Evolutionary conservation across 2,329 filamentous ascomycete species (phyloP), one percentile per base, ranked within the genome.

Genomic region (Neopestalotiopsis sp.): DNA sequence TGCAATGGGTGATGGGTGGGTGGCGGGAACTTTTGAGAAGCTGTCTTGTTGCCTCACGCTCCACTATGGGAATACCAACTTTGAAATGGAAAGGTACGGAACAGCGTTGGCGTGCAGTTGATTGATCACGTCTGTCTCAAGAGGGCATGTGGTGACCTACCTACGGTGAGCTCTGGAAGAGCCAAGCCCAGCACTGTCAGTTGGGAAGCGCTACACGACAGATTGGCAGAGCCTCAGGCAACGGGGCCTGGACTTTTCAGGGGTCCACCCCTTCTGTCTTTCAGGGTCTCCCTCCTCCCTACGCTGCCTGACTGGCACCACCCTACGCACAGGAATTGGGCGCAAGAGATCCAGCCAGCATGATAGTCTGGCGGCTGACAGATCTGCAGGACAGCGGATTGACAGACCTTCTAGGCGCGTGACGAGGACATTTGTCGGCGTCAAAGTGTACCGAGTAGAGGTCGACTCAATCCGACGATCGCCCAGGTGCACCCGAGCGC

Each of bases 171-270:
- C 45, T 53, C 45, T 53, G 45, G 45, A 53, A 9, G 45, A n/a
- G 45, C 17, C 45, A n/a, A 53, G 45, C 45, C 45, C 9, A 38
- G 34, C 34, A 38, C 34, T 38, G 34, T 38, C 34, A 38, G 17
- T 24, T 17, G 14, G n/a, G n/a, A 20, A 53, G 45, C 45, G 45
- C 14, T 53, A 17, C 45, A n/a, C 17, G 45, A 53, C 45, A 20
- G 45, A n/a, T 20, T 17, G 45, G 17, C 45, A 53, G 45, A 53
- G 45, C 45, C 45, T 53, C 45, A 53, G 45, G 17, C n/a, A 17
- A 53, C n/a, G n/a, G 24, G 45, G 45, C 45, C 45, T 53, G 45
- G 45, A 53, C 45, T 53, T 53, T 53, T 53, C 45, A 53, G 45
- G 45, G 45, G 45, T 53, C 45, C 45, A 53, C 45, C 45, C 6